phyloP scores from a whole-genome alignment of 148 eudicot genomes.

The Linanthus parryae region DNA sequence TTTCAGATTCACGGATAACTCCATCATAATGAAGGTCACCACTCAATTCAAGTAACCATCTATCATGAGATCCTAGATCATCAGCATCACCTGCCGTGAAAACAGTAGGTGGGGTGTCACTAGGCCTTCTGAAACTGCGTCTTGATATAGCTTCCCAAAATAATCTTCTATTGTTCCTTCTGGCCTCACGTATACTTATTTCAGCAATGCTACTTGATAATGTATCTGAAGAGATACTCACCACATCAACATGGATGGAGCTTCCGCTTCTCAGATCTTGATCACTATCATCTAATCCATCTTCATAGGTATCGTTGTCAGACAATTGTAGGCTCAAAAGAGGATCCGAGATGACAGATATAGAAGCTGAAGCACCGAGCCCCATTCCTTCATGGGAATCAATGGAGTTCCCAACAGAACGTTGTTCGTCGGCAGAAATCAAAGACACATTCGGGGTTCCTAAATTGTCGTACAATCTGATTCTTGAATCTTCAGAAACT shows the following conservation, averaged over 20 bases:
- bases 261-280: slow-evolving; percentile 21
- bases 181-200: slow-evolving; percentile 47
- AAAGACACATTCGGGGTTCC: background rate
- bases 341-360: slow-evolving; percentile 22
- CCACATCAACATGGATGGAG: slow-evolving; percentile 50
- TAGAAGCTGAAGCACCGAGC: slow-evolving; percentile 8
- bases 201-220: slow-evolving; percentile 36
- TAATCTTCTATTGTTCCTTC: slow-evolving; percentile 61
- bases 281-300: slow-evolving; percentile 14
- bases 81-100: slow-evolving; percentile 55
- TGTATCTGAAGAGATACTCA: slow-evolving; percentile 44
- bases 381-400: slow-evolving; percentile 12
- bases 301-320: slow-evolving; percentile 14
- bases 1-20: slow-evolving; percentile 16
- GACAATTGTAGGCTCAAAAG: slow-evolving; percentile 18
- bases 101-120: slow-evolving; percentile 45
- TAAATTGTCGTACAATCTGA: slow-evolving; percentile 6
- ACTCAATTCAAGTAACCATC: slow-evolving; percentile 37
- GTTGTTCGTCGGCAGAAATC: background rate
- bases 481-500: slow-evolving; percentile 7
- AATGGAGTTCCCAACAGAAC: slow-evolving; percentile 8
- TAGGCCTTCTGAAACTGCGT: slow-evolving; percentile 49
- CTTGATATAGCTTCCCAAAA: slow-evolving; percentile 76
- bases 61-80: slow-evolving; percentile 39
- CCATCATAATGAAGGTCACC: slow-evolving; percentile 28